phyloP scores from a whole-genome alignment of 2,329 filamentous ascomycete species.

The Claviceps africana region DNA sequence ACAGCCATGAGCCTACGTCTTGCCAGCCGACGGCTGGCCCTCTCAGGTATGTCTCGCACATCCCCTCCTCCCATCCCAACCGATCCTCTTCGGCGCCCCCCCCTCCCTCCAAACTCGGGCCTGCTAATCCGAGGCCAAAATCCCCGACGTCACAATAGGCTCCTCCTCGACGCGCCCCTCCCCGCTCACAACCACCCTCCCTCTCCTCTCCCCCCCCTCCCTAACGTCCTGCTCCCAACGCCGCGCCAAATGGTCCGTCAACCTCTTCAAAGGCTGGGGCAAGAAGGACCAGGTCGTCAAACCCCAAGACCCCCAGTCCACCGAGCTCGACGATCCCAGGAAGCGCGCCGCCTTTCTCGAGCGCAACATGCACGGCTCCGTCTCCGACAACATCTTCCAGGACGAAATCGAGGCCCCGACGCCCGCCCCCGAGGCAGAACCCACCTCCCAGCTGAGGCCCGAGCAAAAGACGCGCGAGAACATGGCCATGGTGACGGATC shows the following conservation, averaged over 20 bases:
- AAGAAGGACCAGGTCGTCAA: too few species aligned
- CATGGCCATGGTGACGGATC: conserved; percentile 55
- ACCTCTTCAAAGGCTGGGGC: conserved; percentile 24
- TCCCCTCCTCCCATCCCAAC: too few species aligned
- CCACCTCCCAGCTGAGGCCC: conserved; percentile 11
- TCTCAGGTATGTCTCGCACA: conserved; percentile 49
- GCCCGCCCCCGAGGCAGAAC: conserved; percentile 7
- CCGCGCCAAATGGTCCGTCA: conserved; percentile 31
- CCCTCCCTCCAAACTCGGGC: background rate
- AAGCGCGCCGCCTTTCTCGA: conserved; percentile 28
- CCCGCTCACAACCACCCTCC: conserved; percentile 9
- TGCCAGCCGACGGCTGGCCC: conserved; percentile 46
- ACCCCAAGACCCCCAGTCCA: conserved; percentile 12
- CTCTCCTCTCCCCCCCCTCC: conserved; percentile 1
- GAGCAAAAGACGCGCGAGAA: conserved; percentile 30
- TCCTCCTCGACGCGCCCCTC: conserved; percentile 4
- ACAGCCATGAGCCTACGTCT: conserved; percentile 49
- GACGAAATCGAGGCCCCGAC: conserved; percentile 34
- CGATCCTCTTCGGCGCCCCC: too few species aligned
- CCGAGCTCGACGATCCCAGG: conserved; percentile 28
- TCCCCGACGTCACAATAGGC: background rate
- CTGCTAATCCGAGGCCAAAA: too few species aligned
- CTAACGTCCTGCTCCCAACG: conserved; percentile 12
- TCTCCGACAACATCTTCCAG: conserved; percentile 48
- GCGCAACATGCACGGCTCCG: conserved; percentile 25